Base-by-base conservation (phyloP, 129 eudicot genomes). In the Ambrosia trifida region DNA sequence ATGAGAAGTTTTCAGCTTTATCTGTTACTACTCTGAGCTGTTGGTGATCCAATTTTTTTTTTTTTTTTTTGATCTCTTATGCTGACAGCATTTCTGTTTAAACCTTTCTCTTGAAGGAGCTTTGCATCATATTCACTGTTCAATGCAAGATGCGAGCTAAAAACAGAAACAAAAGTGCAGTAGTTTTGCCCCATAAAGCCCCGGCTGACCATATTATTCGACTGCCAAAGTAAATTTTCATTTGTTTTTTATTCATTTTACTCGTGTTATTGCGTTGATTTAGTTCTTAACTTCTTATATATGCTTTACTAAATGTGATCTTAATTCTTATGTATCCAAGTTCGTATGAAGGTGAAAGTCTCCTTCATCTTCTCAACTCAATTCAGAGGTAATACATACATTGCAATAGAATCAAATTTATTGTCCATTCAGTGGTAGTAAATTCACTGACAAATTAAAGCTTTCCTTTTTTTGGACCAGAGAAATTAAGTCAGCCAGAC, bases 291-390 rank as follows among this genome's bases (percentile, higher is more conserved):
- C 28, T 40, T 7, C 45, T 44, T 44, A 44, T 44, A 5, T 44
- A 18, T 53, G 60, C 18, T 71, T 71, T 56, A 7, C 54, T 61
- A 64, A 77, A 57, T 18, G 13, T 70, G 54, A 3, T 41, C 40
- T 30, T 19, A 31, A 40, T 12, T 11, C 12, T 31, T 68, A 2
- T 73, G 28, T 68, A 33, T 72, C 2, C 60, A 18, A 65, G 96
- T 77, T 86, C 78, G 45, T 80, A 64, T 82, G 86, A 86, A 76
- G 96, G 90, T 47, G 86, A 86, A 73, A 63, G 69, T 66, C 87
- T 89, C 17, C 68, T 72, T 66, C 40, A 51, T 66, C 83, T 89
- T 62, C 82, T 89, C 77, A 76, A 82, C 79, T 80, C 85, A 47
- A 62, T 89, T 54, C 77, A 72, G 50, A 89, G 91, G 96, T 88